Conservation (phyloP, 352 stramenopile genomes). For the Globisporangium takayamanum region DNA sequence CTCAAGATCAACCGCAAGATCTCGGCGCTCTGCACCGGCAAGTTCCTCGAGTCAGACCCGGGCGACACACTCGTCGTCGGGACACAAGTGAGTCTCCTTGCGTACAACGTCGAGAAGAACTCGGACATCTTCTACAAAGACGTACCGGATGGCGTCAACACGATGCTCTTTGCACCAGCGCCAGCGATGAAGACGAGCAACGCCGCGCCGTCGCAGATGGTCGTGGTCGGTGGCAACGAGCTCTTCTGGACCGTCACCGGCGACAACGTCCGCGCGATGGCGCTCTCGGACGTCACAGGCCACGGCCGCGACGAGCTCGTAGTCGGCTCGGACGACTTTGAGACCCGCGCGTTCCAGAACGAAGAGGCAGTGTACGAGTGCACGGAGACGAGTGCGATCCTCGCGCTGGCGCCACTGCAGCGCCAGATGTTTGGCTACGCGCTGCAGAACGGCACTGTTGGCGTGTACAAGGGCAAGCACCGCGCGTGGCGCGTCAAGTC, state of each 20-base stretch:
- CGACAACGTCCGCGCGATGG: conserved; percentile 84
- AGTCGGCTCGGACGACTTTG: conserved; percentile 89
- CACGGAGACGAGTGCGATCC: conserved; percentile 80
- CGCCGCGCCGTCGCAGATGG: conserved; percentile 46
- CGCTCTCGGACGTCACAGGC: conserved; percentile 66
- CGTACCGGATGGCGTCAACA: conserved; percentile 77
- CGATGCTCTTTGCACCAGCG: conserved; percentile 67
- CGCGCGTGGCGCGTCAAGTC: conserved; percentile 91
- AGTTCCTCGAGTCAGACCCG: conserved; percentile 47
- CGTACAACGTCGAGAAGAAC: conserved; percentile 92
- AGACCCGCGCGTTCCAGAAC: conserved; percentile 84
- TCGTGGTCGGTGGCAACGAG: conserved; percentile 85
- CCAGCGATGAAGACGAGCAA: conserved; percentile 28
- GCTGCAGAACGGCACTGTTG: conserved; percentile 89
- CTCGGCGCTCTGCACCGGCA: conserved; percentile 69
- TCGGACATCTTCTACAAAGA: conserved; percentile 92
- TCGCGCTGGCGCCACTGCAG: conserved; percentile 63
- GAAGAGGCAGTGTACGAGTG: conserved; percentile 88
- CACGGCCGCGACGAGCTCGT: conserved; percentile 72
- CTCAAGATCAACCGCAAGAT: conserved; percentile 92
- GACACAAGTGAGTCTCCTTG: conserved; percentile 85
- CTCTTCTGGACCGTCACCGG: conserved; percentile 90
- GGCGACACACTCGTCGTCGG: conserved; percentile 86
- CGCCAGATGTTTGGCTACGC: conserved; percentile 82
- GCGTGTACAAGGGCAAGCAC: conserved; percentile 85